phyloP scores from a whole-genome alignment of 129 eudicot genomes.

The Calendula officinalis region DNA sequence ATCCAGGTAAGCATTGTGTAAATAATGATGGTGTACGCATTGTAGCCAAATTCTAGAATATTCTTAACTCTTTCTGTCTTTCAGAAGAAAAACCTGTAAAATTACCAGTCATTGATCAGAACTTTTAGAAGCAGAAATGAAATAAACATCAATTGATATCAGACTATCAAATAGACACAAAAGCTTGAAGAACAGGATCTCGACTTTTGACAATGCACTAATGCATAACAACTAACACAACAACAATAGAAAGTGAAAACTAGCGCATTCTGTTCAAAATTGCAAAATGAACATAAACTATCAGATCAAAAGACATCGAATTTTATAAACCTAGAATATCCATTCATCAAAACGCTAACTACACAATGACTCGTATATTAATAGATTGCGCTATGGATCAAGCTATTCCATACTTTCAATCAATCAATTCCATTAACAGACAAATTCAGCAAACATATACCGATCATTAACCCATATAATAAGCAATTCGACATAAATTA shows the following conservation, averaged over 20 bases:
- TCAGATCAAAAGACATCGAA: no score
- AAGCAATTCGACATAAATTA: not conserved
- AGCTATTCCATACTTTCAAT: conserved; percentile 4
- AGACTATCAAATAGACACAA: conserved; percentile 3
- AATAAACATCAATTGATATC: not conserved
- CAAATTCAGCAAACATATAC: conserved; percentile 3
- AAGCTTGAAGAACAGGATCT: not conserved
- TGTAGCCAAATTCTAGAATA: conserved; percentile 9
- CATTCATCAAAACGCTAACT: no score
- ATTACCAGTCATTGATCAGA: conserved; percentile 18
- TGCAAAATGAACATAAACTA: no score
- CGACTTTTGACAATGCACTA: conserved; percentile 6
- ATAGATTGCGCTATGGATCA: not conserved
- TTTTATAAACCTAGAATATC: no score
- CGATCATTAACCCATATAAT: not conserved
- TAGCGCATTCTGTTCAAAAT: not conserved
- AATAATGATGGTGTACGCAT: conserved; percentile 73
- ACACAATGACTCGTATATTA: no score
- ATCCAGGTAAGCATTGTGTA: conserved; percentile 65
- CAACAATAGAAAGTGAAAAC: conserved; percentile 1
- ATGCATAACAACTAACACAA: not conserved
- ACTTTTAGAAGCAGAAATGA: not conserved
- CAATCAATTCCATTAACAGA: conserved; percentile 7
- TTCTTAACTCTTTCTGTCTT: conserved; percentile 13
- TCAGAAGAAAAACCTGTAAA: conserved; percentile 12